A percentile compares a stretch with the other conserved stretches of the same genome.
phyloP scores from a whole-genome alignment of 2,329 filamentous ascomycete species.

The Talaromyces sp. region DNA sequence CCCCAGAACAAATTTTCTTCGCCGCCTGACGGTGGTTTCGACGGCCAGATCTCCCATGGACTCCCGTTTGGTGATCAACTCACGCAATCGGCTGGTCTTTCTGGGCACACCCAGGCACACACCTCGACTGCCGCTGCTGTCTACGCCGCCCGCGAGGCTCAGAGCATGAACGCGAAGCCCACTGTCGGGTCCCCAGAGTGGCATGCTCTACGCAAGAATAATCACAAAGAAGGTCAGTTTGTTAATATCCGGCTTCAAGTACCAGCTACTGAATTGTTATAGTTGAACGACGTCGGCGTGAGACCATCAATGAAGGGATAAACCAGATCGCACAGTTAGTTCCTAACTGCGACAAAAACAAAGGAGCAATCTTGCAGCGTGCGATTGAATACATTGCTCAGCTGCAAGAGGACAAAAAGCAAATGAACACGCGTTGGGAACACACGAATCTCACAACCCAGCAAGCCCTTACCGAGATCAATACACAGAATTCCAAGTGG shows the following conservation, averaged over 20 bases:
- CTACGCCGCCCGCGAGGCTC: conserved; percentile 48
- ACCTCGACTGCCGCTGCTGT: conserved; percentile 57
- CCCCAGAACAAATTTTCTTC: conserved; percentile 40
- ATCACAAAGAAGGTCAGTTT: conserved; percentile 92
- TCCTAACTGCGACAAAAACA: conserved; percentile 97
- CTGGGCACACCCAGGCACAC: conserved; percentile 25
- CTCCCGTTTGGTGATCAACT: conserved; percentile 37
- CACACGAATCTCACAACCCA: conserved; percentile 40
- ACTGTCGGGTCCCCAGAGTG: conserved; percentile 94
- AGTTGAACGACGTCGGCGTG: conserved; percentile 94
- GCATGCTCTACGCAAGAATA: conserved; percentile 95
- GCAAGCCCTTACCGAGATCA: conserved; percentile 69
- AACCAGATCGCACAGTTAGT: conserved; percentile 98
- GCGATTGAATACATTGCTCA: conserved; percentile 93
- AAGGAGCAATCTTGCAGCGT: conserved; percentile 89
- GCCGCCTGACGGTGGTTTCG: conserved; percentile 35
- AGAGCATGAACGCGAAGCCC: conserved; percentile 61
- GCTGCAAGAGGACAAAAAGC: conserved; percentile 50
- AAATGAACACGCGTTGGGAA: conserved; percentile 37
- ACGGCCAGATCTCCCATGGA: conserved; percentile 30
- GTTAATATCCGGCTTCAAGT: background rate
- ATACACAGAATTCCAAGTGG: conserved; percentile 88
- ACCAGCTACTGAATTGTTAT: conserved; percentile 16
- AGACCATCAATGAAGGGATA: conserved; percentile 98
- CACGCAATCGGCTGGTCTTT: conserved; percentile 19